Conservation (phyloP, 495 filamentous ascomycete species). For the Aspergillus bertholletiae region DNA sequence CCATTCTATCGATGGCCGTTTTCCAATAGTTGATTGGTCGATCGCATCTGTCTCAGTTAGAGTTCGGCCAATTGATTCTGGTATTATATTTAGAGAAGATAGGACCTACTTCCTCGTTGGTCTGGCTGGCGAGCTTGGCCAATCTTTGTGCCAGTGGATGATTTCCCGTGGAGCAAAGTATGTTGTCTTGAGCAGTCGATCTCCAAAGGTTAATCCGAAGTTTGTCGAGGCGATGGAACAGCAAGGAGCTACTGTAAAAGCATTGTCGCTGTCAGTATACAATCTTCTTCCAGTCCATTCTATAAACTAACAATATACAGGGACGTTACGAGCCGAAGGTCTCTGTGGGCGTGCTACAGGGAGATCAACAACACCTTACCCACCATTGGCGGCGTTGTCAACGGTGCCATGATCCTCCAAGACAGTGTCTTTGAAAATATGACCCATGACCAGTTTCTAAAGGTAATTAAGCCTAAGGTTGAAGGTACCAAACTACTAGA, state of each 20-base stretch:
- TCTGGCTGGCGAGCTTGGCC: constrained; percentile 52
- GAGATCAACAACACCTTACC: not conserved
- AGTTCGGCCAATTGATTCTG: not conserved
- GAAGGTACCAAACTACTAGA: constrained; percentile 21
- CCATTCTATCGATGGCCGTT: too few relatives aligned
- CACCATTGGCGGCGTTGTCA: not conserved
- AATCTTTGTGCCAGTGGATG: constrained; percentile 55
- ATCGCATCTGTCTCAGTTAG: not conserved
- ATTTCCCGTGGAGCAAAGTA: constrained; percentile 46
- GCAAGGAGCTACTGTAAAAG: not conserved
- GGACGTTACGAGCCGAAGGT: not conserved
- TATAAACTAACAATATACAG: not conserved
- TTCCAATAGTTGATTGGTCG: not conserved
- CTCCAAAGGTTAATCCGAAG: constrained; percentile 31
- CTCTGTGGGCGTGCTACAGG: not conserved
- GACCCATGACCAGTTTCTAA: not conserved
- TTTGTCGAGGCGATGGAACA: constrained; percentile 26
- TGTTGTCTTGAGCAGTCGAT: constrained; percentile 44
- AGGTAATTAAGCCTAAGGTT: constrained; percentile 18
- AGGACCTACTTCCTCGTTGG: constrained; percentile 56
- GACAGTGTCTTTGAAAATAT: not conserved
- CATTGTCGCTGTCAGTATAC: too few relatives aligned
- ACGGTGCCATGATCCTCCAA: not conserved
- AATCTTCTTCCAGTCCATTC: not conserved
- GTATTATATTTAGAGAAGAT: constrained; percentile 4